phyloP scores from a whole-genome alignment of 106 monocot genomes.

The Dendrobium nobile region DNA sequence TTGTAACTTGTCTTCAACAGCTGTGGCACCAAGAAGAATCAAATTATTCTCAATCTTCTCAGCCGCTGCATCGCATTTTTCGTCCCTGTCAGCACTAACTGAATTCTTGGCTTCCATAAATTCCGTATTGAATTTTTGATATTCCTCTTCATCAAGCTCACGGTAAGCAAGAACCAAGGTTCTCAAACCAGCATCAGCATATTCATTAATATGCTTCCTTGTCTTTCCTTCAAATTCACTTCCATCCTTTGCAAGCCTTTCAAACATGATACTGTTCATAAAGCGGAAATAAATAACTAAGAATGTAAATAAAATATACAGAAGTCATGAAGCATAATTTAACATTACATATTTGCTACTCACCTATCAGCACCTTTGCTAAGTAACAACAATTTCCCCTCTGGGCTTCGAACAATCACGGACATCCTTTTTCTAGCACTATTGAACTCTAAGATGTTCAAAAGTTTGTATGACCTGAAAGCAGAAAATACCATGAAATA shows the following conservation, averaged over 20 bases:
- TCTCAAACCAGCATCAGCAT: conserved; percentile 88
- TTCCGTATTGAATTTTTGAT: conserved; percentile 45
- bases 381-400: conserved; percentile 62
- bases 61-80: conserved; percentile 67
- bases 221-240: conserved; percentile 59
- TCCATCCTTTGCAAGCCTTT: conserved; percentile 52
- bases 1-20: conserved; percentile 95
- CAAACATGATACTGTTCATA: conserved; percentile 83
- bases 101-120: conserved; percentile 66
- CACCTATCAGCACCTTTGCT: conserved; percentile 95
- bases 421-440: conserved; percentile 89
- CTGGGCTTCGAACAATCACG: conserved; percentile 65
- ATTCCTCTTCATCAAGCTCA: conserved; percentile 69
- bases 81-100: conserved; percentile 76
- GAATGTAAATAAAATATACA: background rate
- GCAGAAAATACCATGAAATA: background rate
- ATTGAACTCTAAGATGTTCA: conserved; percentile 86
- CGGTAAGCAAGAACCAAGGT: conserved; percentile 92
- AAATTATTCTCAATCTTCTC: conserved; percentile 71
- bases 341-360: background rate
- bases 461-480: conserved; percentile 66
- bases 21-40: conserved; percentile 88
- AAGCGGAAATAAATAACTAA: background rate
- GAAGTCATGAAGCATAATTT: background rate
- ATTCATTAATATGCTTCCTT: conserved; percentile 64